These are phyloP conservation scores for Bipolaris oryzae DNA, from an alignment of 2,329 filamentous ascomycete genomes.

Conservation along the genomic window DNA sequence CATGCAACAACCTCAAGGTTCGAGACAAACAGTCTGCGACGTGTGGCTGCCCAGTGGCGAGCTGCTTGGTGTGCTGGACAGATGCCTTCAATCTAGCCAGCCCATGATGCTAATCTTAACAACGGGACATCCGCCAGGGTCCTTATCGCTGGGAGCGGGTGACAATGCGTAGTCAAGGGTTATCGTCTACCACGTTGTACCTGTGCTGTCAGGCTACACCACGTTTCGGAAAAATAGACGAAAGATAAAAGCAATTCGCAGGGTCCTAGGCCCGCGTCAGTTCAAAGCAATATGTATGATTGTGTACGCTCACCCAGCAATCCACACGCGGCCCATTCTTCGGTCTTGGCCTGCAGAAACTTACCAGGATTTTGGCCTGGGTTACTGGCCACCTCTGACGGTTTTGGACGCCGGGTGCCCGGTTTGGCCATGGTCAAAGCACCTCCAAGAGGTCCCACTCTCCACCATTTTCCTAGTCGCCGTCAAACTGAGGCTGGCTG, in stretches of 20 bases:
- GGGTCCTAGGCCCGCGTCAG: not conserved
- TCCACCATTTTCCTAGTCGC: constrained; percentile 2
- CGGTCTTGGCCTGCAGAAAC: constrained; percentile 5
- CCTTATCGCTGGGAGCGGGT: constrained; percentile 7
- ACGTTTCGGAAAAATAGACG: not conserved
- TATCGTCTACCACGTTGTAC: not conserved
- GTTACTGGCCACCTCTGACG: not conserved
- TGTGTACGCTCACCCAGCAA: not conserved
- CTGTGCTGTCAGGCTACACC: not conserved
- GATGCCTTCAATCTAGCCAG: not conserved
- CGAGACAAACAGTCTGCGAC: constrained; percentile 9
- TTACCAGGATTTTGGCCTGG: constrained; percentile 1
- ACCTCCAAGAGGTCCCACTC: not conserved
- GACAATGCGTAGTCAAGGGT: not conserved
- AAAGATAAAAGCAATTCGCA: constrained; percentile 4
- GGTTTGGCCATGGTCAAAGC: constrained; percentile 4
- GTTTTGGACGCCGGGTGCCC: constrained; percentile 3
- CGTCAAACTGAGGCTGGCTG: constrained; percentile 7
- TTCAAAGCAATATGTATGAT: not conserved
- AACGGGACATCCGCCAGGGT: constrained; percentile 8
- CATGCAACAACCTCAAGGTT: constrained; percentile 9
- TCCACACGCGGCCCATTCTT: not conserved
- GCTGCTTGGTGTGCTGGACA: constrained; percentile 13
- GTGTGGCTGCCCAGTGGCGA: constrained; percentile 15
- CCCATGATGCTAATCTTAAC: constrained; percentile 11